Base-by-base conservation (phyloP, 371 early-diverging fungal species). In the Apophysomyces variabilis region DNA sequence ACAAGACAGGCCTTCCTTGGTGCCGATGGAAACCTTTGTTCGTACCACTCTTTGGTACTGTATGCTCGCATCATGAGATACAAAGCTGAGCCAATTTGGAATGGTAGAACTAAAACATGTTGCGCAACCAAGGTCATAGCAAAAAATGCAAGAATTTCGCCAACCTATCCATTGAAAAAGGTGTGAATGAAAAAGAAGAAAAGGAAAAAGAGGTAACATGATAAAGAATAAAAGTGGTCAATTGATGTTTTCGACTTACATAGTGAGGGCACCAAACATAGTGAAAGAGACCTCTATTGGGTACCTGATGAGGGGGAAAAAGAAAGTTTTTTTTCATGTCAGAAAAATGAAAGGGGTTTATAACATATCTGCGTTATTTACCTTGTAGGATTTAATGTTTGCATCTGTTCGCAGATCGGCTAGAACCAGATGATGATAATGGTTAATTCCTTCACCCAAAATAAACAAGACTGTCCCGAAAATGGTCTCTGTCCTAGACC, bases 251-350 rank as follows among this genome's bases (percentile, higher is more conserved):
- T 16, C 38, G 36, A 64, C 75, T 71, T 72, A 76, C 81, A 69
- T 81, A 81, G 58, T 81, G 81, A 18, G 81, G 81, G 58, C 81
- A 81, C 81, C 81, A 81, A 5, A 71, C 26, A 58, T 65, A 75
- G 3, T 59, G 14, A 60, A 81, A 81, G 4, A 81, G 57, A 3
- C 73, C 81, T 1, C 76, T 80, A 57, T 13, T 13, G 12, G 38
- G 4, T 11, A 43, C 9, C 38, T 8, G 18, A 37, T 21, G 18
- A 32, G 3, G 2, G 38, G 3, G 2, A 13, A 18, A 21, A 6
- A n/a, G n/a, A 35, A 9, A 7, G 9, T 6, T 18, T 58, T 58
- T 14, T 58, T 62, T 62, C 50, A 37, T 62, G 44, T 62, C 16
- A 38, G 32, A 38, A 38, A 45, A 8, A 36, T 21, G 14, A 18